phyloP scores from a whole-genome alignment of 1,139 yeast species.

The Debaryomycetaceae sp. region DNA sequence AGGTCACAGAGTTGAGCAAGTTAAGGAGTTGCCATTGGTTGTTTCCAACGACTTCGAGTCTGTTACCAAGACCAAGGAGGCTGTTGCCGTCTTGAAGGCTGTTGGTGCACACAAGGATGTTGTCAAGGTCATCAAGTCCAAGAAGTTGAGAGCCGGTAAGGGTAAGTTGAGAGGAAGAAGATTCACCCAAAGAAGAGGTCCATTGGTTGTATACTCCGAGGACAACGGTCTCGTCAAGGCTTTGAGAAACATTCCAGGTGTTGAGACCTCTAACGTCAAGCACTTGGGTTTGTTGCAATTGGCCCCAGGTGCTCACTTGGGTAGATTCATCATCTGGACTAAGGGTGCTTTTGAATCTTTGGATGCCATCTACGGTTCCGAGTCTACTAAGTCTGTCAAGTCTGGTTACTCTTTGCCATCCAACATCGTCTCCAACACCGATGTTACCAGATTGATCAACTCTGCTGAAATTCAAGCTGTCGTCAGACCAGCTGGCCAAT shows the following conservation, averaged over 20 bases:
- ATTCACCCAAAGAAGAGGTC: constrained; percentile 99
- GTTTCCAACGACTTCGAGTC: constrained; percentile 92
- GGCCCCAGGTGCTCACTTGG: constrained; percentile 99
- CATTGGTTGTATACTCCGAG: constrained; percentile 96
- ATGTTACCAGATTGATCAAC: constrained; percentile 96
- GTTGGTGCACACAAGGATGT: constrained; percentile 99
- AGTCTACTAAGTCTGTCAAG: constrained; percentile 79
- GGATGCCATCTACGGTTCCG: constrained; percentile 97
- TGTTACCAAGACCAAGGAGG: constrained; percentile 95
- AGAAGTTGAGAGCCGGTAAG: constrained; percentile 99
- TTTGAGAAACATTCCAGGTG: constrained; percentile 99
- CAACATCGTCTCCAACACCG: constrained; percentile 93
- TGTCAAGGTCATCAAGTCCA: constrained; percentile 96
- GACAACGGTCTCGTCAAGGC: constrained; percentile 98
- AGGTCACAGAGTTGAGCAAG: constrained; percentile 99
- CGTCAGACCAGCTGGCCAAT: constrained; percentile 94
- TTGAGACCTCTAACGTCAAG: constrained; percentile 91
- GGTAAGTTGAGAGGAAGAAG: constrained; percentile 99
- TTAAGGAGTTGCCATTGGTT: constrained; percentile 98
- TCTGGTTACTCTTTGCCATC: constrained; percentile 89
- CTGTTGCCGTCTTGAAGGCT: constrained; percentile 97
- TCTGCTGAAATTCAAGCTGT: constrained; percentile 98
- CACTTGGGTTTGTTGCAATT: constrained; percentile 95
- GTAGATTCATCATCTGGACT: constrained; percentile 99
- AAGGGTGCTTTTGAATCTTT: constrained; percentile 96